Conservation (phyloP, 208 protist genomes). For the Crithidia acanthocephali region DNA sequence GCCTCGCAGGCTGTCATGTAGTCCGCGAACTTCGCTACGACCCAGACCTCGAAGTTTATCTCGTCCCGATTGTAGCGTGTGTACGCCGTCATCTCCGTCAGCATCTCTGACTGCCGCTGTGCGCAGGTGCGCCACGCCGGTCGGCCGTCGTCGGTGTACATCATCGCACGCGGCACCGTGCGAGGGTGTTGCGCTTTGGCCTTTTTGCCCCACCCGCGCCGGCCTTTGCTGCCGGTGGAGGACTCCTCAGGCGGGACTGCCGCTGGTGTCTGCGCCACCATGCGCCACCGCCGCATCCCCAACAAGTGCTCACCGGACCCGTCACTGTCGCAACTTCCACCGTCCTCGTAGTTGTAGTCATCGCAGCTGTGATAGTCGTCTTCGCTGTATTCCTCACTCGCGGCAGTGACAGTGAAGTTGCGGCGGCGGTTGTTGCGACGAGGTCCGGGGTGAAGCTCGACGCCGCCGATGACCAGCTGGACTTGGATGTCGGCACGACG, state of each 20-base stretch:
- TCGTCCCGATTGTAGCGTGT: background rate
- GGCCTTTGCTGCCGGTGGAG: background rate
- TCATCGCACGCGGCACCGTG: background rate
- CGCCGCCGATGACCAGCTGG: background rate
- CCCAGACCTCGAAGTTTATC: slow-evolving; percentile 10
- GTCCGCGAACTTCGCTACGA: slow-evolving; percentile 2
- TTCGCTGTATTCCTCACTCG: background rate
- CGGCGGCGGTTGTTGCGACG: background rate
- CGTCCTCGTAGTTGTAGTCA: too few relatives aligned
- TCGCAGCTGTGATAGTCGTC: too few relatives aligned
- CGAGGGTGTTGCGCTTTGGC: background rate
- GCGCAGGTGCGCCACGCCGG: background rate
- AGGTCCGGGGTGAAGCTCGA: background rate
- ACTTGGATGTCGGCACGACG: slow-evolving; percentile 1
- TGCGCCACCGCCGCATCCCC: background rate
- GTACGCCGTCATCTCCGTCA: background rate
- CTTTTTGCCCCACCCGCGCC: background rate
- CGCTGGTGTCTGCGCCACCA: background rate
- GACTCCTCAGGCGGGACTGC: background rate
- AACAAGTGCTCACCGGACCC: background rate
- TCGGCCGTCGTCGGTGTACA: background rate
- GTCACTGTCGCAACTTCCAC: background rate
- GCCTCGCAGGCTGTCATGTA: slow-evolving; percentile 1
- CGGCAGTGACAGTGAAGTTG: background rate
- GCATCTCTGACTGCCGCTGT: slow-evolving; percentile 7